Conservation (phyloP, 768 basidiomycete genomes). For the Russula lepida region DNA sequence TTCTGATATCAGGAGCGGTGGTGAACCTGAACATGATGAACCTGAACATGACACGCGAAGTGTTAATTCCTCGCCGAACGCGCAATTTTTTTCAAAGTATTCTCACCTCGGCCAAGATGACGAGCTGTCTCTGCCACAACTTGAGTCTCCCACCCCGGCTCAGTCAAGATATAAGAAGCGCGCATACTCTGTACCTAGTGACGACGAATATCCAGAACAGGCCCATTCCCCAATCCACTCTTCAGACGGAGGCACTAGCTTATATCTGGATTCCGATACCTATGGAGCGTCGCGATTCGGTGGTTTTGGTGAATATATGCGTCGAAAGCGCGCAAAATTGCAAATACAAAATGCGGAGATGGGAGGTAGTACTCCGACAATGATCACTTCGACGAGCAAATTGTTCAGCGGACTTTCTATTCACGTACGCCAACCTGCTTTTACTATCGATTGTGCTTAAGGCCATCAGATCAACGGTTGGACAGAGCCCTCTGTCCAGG, state of each 20-base stretch:
- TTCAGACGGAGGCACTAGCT: not conserved
- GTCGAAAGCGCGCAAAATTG: constrained; percentile 82
- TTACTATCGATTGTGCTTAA: constrained; percentile 1
- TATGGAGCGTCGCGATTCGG: constrained; percentile 81
- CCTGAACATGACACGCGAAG: not conserved
- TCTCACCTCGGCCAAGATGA: not conserved
- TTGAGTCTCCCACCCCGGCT: constrained; percentile 1
- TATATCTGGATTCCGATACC: constrained; percentile 28
- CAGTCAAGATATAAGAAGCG: constrained; percentile 17
- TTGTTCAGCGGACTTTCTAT: constrained; percentile 72
- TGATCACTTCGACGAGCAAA: constrained; percentile 28
- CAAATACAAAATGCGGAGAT: constrained; percentile 63
- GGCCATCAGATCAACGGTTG: constrained; percentile 73
- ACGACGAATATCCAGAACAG: constrained; percentile 3
- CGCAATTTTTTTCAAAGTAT: not conserved
- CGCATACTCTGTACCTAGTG: constrained; percentile 6
- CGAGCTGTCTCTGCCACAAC: not conserved
- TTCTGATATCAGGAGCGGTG: constrained; percentile 30
- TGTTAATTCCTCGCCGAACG: not conserved
- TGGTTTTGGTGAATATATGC: constrained; percentile 82
- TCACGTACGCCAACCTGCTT: constrained; percentile 49
- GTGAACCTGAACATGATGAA: constrained; percentile 27
- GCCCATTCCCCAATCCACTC: not conserved
- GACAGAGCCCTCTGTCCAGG: constrained; percentile 81
- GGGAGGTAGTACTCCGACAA: constrained; percentile 22